phyloP scores from a whole-genome alignment of 179 eudicot genomes.

The Beta lomatogona region DNA sequence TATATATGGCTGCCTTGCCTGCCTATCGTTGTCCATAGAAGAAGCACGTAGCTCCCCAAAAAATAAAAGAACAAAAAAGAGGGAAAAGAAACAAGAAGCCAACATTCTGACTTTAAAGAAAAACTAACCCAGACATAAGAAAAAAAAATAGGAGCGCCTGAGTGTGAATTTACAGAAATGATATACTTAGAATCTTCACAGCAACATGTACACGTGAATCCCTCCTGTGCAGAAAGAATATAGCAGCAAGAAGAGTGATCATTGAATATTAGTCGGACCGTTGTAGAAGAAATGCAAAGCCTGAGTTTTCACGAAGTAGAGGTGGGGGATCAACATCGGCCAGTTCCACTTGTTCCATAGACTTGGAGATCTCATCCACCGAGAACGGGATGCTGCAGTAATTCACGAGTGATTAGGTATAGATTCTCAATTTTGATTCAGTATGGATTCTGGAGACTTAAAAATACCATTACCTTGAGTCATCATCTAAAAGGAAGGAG shows the following conservation, averaged over 20 bases:
- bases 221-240: slow-evolving; percentile 12
- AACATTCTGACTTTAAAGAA: neutral
- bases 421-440: neutral
- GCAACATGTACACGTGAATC: slow-evolving; percentile 21
- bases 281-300: slow-evolving; percentile 76
- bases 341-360: slow-evolving; percentile 59
- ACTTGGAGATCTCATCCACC: slow-evolving; percentile 77
- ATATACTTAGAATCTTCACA: slow-evolving; percentile 12
- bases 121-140: slow-evolving; percentile 10
- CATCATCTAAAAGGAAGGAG: slow-evolving; percentile 89
- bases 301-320: slow-evolving; percentile 80
- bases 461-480: slow-evolving; percentile 67
- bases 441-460: neutral
- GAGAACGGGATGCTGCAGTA: slow-evolving; percentile 83
- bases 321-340: slow-evolving; percentile 84
- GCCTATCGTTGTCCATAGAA: slow-evolving; percentile 3
- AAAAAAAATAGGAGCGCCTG: slow-evolving; percentile 20
- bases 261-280: slow-evolving; percentile 49
- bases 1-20: slow-evolving; percentile 6
- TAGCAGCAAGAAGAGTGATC: slow-evolving; percentile 13
- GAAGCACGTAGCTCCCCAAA: neutral
- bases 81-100: neutral
- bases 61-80: neutral
- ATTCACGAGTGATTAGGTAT: neutral
- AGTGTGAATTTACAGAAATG: slow-evolving; percentile 26